A percentile compares a stretch with the other conserved stretches of the same genome.
Conservation (phyloP, 306 rosid species). For the Prunus fruticosa region DNA sequence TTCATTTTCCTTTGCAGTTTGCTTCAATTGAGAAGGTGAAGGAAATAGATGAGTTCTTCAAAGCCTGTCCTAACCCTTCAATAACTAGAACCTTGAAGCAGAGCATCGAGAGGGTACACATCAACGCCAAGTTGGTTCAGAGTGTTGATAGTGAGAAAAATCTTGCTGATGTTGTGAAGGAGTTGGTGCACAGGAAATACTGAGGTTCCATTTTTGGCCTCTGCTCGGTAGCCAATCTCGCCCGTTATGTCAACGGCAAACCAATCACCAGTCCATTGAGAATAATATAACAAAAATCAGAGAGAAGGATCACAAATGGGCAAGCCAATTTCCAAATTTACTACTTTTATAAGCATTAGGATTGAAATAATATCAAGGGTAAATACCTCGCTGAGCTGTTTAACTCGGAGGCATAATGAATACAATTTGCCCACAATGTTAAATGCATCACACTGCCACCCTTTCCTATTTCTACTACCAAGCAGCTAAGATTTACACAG, state of each 20-base stretch:
- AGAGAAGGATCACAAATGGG: too few species aligned
- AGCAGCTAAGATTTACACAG: constrained; percentile 59
- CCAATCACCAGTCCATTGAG: not conserved
- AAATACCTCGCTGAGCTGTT: constrained; percentile 59
- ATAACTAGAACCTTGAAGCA: constrained; percentile 83
- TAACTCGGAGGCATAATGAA: constrained; percentile 63
- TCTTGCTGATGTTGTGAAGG: constrained; percentile 45
- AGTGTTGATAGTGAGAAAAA: constrained; percentile 47
- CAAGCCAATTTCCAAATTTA: not conserved
- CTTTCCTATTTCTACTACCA: constrained; percentile 26
- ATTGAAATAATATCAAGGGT: constrained; percentile 28
- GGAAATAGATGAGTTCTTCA: constrained; percentile 83
- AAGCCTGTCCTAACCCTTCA: constrained; percentile 37
- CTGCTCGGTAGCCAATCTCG: not conserved
- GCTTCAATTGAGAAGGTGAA: constrained; percentile 74
- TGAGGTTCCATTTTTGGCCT: not conserved
- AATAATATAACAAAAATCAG: not conserved
- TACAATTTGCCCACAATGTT: constrained; percentile 45
- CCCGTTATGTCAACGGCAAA: not conserved
- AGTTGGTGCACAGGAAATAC: constrained; percentile 48
- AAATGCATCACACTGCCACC: constrained; percentile 32
- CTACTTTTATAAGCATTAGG: not conserved
- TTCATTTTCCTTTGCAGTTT: constrained; percentile 48
- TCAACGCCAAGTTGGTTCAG: constrained; percentile 77
- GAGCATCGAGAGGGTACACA: constrained; percentile 75